These are phyloP conservation scores for Fusarium sp. DNA, from an alignment of 2,329 filamentous ascomycete genomes.

Conservation along the genomic window DNA sequence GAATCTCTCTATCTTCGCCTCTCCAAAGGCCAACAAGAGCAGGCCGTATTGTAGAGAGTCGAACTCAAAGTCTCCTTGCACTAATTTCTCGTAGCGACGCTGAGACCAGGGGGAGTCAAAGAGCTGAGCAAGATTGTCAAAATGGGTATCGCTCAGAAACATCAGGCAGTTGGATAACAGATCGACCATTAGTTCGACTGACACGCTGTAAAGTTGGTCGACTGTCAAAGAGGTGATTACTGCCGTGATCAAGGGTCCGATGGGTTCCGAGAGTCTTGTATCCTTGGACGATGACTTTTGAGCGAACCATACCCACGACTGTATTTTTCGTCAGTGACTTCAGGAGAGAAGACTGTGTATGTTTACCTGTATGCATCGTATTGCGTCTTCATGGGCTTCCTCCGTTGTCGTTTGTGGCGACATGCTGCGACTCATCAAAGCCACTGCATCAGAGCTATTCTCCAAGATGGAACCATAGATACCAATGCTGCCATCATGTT, in stretches of 20 bases:
- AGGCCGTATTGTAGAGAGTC: conserved; percentile 72
- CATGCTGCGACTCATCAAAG: conserved; percentile 53
- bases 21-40: conserved; percentile 74
- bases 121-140: conserved; percentile 64
- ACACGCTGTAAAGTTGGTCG: conserved; percentile 65
- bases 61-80: conserved; percentile 69
- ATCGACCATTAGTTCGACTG: conserved; percentile 72
- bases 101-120: conserved; percentile 69
- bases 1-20: conserved; percentile 69
- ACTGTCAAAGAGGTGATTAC: conserved; percentile 69
- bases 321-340: conserved; percentile 4
- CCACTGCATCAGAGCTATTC: conserved; percentile 52
- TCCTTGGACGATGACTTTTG: conserved; percentile 69
- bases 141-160: conserved; percentile 69
- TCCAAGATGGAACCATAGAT: conserved; percentile 53
- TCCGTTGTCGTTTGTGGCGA: conserved; percentile 39
- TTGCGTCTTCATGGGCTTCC: conserved; percentile 61
- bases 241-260: conserved; percentile 67
- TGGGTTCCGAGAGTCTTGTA: conserved; percentile 64
- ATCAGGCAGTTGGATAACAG: conserved; percentile 70
- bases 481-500: conserved; percentile 43
- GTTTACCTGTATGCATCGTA: conserved; percentile 66
- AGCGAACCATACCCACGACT: conserved; percentile 80
- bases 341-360: background rate
- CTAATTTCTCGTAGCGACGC: conserved; percentile 62